phyloP scores from a whole-genome alignment of 805 yeast genomes.

The Cyberlindnera meyerae region DNA sequence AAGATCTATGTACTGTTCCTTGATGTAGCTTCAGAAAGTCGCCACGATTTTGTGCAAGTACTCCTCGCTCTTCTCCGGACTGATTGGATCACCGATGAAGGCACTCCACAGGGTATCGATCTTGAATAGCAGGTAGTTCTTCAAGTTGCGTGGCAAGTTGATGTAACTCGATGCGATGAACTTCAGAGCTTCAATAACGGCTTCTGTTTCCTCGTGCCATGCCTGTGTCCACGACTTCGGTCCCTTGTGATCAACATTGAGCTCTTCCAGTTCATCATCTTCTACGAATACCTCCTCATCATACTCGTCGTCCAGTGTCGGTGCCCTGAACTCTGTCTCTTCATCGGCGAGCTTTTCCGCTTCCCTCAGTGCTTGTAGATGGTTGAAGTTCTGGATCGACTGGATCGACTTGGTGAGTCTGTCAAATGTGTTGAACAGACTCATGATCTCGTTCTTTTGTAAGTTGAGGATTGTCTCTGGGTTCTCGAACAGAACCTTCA shows the following conservation, averaged over 20 bases:
- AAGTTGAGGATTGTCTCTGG: slow-evolving; percentile 48
- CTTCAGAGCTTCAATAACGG: slow-evolving; percentile 52
- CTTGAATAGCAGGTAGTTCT: slow-evolving; percentile 44
- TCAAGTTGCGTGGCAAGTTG: slow-evolving; percentile 61
- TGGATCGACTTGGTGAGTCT: slow-evolving; percentile 80
- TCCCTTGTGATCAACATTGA: not conserved
- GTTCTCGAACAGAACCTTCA: slow-evolving; percentile 81
- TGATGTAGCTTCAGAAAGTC: not conserved
- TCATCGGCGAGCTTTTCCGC: slow-evolving; percentile 4
- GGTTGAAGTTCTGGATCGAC: slow-evolving; percentile 68
- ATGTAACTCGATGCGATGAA: slow-evolving; percentile 65
- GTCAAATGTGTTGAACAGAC: slow-evolving; percentile 88
- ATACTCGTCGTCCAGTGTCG: slow-evolving; percentile 10
- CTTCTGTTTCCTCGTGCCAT: slow-evolving; percentile 45
- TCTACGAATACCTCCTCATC: slow-evolving; percentile 3
- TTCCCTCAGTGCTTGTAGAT: slow-evolving; percentile 34
- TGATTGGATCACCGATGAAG: slow-evolving; percentile 54
- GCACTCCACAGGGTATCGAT: slow-evolving; percentile 62
- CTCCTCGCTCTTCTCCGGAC: slow-evolving; percentile 20
- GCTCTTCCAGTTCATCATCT: not conserved
- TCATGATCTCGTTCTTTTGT: slow-evolving; percentile 79
- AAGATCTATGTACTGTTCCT: slow-evolving; percentile 1
- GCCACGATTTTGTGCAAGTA: slow-evolving; percentile 19
- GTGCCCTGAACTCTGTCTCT: not conserved
- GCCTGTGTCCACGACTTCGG: slow-evolving; percentile 31